These are phyloP conservation scores for Eucalyptus melliodora DNA, from an alignment of 345 rosid genomes.

Conservation along the genomic window DNA sequence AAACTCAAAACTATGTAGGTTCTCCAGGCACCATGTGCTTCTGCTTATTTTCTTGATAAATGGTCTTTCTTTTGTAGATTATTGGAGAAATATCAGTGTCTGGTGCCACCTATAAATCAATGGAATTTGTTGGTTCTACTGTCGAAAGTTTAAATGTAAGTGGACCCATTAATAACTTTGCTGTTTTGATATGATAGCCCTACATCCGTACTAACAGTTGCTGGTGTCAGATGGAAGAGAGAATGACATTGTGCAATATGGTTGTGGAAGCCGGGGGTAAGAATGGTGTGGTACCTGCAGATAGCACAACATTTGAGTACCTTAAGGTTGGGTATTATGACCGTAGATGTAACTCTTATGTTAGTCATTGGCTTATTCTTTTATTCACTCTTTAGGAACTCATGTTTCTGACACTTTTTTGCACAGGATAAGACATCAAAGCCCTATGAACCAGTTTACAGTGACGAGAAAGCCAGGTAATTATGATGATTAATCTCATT, in stretches of 20 bases:
- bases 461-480: constrained; percentile 86
- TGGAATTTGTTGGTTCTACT: constrained; percentile 93
- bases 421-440: constrained; percentile 74
- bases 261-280: constrained; percentile 98
- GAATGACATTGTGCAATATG: constrained; percentile 98
- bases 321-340: constrained; percentile 45
- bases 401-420: background rate
- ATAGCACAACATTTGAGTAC: constrained; percentile 77
- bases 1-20: background rate
- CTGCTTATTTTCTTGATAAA: background rate
- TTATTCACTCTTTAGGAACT: background rate
- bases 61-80: constrained; percentile 27
- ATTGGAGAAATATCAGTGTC: constrained; percentile 97
- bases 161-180: background rate
- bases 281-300: constrained; percentile 94
- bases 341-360: background rate
- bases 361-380: background rate
- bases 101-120: constrained; percentile 95
- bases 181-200: background rate
- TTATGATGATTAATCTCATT: background rate
- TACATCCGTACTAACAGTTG: background rate
- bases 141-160: constrained; percentile 80
- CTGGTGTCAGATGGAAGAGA: constrained; percentile 82
- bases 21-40: background rate
- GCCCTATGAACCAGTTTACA: constrained; percentile 80